Percentiles rank a stretch among this genome's conserved stretches.
Evolutionary conservation across 2,329 filamentous ascomycete species (phyloP).

Genomic region (Clarireedia hainanense): DNA sequence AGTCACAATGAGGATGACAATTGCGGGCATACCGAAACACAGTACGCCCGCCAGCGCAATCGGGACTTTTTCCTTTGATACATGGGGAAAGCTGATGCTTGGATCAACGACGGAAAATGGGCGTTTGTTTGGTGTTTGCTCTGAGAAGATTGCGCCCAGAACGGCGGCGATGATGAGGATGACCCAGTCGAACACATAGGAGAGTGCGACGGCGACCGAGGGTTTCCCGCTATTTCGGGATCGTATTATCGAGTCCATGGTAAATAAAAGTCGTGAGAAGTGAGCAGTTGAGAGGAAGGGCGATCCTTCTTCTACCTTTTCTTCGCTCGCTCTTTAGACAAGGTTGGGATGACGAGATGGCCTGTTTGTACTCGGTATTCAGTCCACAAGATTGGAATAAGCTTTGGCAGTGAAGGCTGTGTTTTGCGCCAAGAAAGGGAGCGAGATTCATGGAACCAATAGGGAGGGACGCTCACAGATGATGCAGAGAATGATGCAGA

Average conservation of each 20-base stretch:
- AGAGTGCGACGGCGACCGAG: slow-evolving; percentile 1
- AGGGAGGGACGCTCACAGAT: too few species aligned
- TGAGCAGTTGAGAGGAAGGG: not conserved
- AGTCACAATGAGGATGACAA: slow-evolving; percentile 60
- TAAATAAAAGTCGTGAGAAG: not conserved
- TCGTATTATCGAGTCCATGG: slow-evolving; percentile 2
- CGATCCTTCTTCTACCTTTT: not conserved
- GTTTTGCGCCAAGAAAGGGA: too few species aligned
- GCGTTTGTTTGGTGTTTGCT: slow-evolving; percentile 51
- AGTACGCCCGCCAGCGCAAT: slow-evolving; percentile 57
- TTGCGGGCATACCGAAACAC: slow-evolving; percentile 54
- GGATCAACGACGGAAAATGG: slow-evolving; percentile 68
- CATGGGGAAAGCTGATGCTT: slow-evolving; percentile 69
- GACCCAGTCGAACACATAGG: slow-evolving; percentile 7
- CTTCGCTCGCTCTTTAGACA: too few species aligned
- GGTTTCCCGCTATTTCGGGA: slow-evolving; percentile 3
- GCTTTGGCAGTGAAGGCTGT: too few species aligned
- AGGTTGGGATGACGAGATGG: too few species aligned
- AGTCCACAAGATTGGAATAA: too few species aligned
- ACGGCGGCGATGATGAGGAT: slow-evolving; percentile 3
- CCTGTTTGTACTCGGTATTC: too few species aligned
- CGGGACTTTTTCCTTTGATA: slow-evolving; percentile 63
- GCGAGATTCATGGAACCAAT: too few species aligned
- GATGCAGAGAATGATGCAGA: too few species aligned
- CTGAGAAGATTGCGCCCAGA: not conserved